A percentile compares a stretch with the other conserved stretches of the same genome.
Conservation (phyloP, 768 basidiomycete genomes). For the Baorangia bicolor region DNA sequence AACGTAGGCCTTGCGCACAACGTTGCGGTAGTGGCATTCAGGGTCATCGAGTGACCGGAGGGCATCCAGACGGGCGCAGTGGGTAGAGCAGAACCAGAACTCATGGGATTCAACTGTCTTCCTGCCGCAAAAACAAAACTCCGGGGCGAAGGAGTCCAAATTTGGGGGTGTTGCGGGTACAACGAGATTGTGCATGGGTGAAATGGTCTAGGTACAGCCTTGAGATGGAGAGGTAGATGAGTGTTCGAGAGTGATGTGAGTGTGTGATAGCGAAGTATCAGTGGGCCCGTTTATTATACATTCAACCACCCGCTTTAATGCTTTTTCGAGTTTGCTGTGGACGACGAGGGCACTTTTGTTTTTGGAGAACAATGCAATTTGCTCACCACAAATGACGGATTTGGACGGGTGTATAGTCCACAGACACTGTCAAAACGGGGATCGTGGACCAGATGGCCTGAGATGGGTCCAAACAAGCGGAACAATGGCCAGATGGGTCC, state of each 20-base stretch:
- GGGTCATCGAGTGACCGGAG: constrained; percentile 23
- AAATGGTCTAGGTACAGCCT: neutral
- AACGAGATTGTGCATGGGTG: constrained; percentile 1
- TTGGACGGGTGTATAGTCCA: neutral
- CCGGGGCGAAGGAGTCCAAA: constrained; percentile 11
- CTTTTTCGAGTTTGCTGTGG: constrained; percentile 6
- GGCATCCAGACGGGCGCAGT: constrained; percentile 29
- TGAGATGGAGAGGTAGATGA: neutral
- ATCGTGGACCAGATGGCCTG: constrained; percentile 9
- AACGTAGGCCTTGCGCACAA: constrained; percentile 16
- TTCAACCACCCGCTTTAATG: constrained; percentile 3
- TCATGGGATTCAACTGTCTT: constrained; percentile 26
- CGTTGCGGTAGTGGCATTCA: constrained; percentile 27
- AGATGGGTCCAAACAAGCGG: neutral
- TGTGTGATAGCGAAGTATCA: neutral
- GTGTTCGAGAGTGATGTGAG: neutral
- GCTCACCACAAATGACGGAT: neutral
- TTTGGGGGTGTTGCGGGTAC: constrained; percentile 1
- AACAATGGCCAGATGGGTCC: neutral
- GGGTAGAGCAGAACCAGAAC: constrained; percentile 28
- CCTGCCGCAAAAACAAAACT: constrained; percentile 28
- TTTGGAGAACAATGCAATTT: constrained; percentile 12
- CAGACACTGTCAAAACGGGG: neutral
- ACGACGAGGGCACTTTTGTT: neutral
- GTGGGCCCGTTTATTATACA: constrained; percentile 13